These are phyloP conservation scores for Pythium diclinum DNA, from an alignment of 352 stramenopile genomes.

Conservation along the genomic window DNA sequence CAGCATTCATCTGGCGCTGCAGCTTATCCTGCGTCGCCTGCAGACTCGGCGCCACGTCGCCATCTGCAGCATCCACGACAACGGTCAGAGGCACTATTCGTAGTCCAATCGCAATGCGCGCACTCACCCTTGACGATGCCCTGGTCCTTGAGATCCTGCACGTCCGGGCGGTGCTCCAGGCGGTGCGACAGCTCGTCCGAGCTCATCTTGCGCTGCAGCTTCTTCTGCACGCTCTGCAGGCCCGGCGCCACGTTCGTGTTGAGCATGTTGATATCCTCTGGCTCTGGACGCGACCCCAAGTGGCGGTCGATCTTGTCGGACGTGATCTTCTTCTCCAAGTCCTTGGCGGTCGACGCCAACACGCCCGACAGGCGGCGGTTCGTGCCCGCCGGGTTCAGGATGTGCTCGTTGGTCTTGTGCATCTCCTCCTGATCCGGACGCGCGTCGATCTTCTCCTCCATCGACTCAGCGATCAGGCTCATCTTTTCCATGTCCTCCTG, in stretches of 20 bases:
- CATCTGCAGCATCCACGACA: conserved; percentile 30
- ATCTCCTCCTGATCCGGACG: conserved; percentile 49
- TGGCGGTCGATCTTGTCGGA: conserved; percentile 71
- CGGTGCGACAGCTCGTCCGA: conserved; percentile 67
- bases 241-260: conserved; percentile 48
- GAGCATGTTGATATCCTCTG: conserved; percentile 54
- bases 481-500: conserved; percentile 41
- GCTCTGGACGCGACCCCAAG: conserved; percentile 53
- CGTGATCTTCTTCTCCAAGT: conserved; percentile 49
- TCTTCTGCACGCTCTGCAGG: conserved; percentile 70
- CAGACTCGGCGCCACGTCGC: conserved; percentile 61
- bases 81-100: neutral
- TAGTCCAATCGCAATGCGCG: neutral
- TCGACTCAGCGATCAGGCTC: conserved; percentile 33
- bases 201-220: conserved; percentile 72
- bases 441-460: conserved; percentile 46
- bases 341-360: conserved; percentile 43
- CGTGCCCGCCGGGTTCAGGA: conserved; percentile 44
- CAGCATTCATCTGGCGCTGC: conserved; percentile 66
- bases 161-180: conserved; percentile 63
- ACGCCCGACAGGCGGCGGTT: conserved; percentile 37
- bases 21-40: conserved; percentile 80
- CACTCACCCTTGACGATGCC: conserved; percentile 55
- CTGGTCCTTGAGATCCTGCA: conserved; percentile 71
- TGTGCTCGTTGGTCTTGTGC: conserved; percentile 46